Conservation (phyloP, 2,329 filamentous ascomycete species). For the Botrytis elliptica region DNA sequence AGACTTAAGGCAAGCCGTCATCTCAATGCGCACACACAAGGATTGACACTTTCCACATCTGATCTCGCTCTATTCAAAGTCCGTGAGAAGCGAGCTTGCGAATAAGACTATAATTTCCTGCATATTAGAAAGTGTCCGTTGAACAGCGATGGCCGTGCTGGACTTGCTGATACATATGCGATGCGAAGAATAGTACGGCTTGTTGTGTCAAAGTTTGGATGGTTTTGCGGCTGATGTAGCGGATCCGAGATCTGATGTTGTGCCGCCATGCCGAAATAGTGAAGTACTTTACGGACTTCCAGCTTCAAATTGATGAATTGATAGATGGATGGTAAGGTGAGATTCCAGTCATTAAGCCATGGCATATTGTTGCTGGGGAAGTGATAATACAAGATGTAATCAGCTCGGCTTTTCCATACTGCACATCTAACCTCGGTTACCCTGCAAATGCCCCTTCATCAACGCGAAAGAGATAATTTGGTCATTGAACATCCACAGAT, state of each 20-base stretch:
- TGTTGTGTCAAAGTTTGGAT: constrained; percentile 5
- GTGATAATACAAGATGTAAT: neutral
- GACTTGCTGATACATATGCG: neutral
- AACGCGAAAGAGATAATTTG: neutral
- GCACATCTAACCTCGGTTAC: neutral
- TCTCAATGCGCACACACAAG: constrained; percentile 8
- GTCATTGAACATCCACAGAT: neutral
- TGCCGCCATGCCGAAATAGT: neutral
- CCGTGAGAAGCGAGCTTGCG: constrained; percentile 10
- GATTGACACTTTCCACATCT: neutral
- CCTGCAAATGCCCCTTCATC: neutral
- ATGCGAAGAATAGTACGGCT: neutral
- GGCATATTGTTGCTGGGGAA: neutral
- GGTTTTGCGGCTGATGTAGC: constrained; percentile 4
- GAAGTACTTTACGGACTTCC: constrained; percentile 7
- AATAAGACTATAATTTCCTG: neutral
- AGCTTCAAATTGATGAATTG: constrained; percentile 2
- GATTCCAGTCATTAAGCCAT: neutral
- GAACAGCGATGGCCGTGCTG: neutral
- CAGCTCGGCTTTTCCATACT: neutral
- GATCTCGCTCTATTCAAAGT: constrained; percentile 14
- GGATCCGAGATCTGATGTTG: constrained; percentile 12
- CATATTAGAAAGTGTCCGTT: neutral
- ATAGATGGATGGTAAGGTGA: neutral
- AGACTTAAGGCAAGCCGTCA: neutral